Evolutionary conservation across 176 grass and related monocot species (phyloP).

Genomic region (Zea mays): Zm-B73-REFERENCE-NAM-5.0 NC_050102.1:182459501-182460000

Average conservation of each 20-base stretch:
- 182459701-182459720: conserved; percentile 69
- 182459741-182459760: conserved; percentile 92
- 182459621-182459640: conserved; percentile 14
- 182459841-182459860: background rate
- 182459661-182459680: conserved; percentile 54
- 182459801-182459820: conserved; percentile 2
- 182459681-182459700: conserved; percentile 81
- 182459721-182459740: conserved; percentile 89
- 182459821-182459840: background rate
- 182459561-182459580: background rate
- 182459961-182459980: conserved; percentile 8
- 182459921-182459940: conserved; percentile 26
- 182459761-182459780: conserved; percentile 74
- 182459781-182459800: conserved; percentile 98
- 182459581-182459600: background rate
- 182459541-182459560: background rate
- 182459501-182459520: background rate
- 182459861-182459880: background rate
- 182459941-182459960: background rate
- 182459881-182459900: background rate
- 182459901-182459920: conserved; percentile 24
- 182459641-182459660: conserved; percentile 8
- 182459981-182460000: conserved; percentile 2
- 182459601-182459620: background rate
- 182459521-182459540: background rate